Percentiles rank a stretch among this genome's conserved stretches.
These are phyloP conservation scores for Coemansia sp. DNA, from an alignment of 192 early-diverging fungal genomes.

Conservation along the genomic window DNA sequence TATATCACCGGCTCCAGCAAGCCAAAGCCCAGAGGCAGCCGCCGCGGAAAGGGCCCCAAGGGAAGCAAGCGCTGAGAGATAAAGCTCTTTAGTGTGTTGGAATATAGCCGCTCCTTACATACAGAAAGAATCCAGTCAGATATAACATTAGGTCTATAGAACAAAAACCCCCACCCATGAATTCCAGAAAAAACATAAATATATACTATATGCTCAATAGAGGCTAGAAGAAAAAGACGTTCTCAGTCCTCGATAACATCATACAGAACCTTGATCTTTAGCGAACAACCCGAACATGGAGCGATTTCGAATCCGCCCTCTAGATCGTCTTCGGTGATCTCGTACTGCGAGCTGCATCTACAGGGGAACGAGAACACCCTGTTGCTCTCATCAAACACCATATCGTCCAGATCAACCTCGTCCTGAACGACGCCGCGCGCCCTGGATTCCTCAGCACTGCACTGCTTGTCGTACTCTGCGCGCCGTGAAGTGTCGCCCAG, in stretches of 20 bases:
- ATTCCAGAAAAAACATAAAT: no score
- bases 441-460: constrained; percentile 8
- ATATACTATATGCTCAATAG: no score
- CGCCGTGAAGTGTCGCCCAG: constrained; percentile 29
- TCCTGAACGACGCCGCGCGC: constrained; percentile 62
- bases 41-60: constrained; percentile 36
- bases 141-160: no score
- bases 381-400: constrained; percentile 66
- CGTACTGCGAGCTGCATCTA: constrained; percentile 66
- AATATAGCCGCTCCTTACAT: no score
- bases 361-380: constrained; percentile 58
- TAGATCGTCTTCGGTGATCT: constrained; percentile 64
- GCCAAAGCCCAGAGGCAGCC: constrained; percentile 39
- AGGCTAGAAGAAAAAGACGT: no score
- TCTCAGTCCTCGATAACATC: constrained; percentile 53
- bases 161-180: no score
- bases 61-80: constrained; percentile 29
- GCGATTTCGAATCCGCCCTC: constrained; percentile 64
- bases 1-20: constrained; percentile 59
- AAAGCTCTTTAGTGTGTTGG: not conserved
- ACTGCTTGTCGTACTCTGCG: constrained; percentile 29
- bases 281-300: constrained; percentile 67
- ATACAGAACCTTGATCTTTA: constrained; percentile 69
- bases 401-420: constrained; percentile 79
- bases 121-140: no score